Evolutionary conservation across 768 basidiomycete genomes (phyloP).

Genomic region (Lyophyllum shimeji): DNA sequence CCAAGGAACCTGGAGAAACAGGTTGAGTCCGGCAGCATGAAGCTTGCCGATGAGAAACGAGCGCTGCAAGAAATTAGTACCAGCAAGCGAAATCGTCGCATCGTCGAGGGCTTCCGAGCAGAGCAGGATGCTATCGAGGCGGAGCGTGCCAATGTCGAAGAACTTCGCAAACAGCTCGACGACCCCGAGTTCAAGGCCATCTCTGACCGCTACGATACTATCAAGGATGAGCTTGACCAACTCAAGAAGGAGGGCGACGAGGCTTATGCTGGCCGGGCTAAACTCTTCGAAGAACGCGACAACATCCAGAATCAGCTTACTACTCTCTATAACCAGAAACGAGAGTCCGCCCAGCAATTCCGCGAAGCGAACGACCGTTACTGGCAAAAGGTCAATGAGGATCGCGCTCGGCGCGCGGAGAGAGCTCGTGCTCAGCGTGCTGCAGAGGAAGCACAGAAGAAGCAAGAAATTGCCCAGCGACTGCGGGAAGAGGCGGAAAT

Average conservation of each 20-base stretch:
- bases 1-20: constrained; percentile 80
- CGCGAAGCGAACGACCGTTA: constrained; percentile 83
- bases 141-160: constrained; percentile 73
- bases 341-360: constrained; percentile 67
- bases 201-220: constrained; percentile 76
- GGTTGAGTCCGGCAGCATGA: constrained; percentile 90
- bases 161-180: constrained; percentile 79
- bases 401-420: constrained; percentile 82
- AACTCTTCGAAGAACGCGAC: constrained; percentile 88
- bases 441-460: constrained; percentile 77
- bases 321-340: constrained; percentile 71
- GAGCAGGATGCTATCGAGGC: constrained; percentile 81
- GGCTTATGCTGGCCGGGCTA: constrained; percentile 73
- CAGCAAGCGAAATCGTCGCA: constrained; percentile 66
- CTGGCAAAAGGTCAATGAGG: constrained; percentile 85
- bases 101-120: constrained; percentile 78
- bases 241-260: constrained; percentile 87
- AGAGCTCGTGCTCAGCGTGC: constrained; percentile 70
- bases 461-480: constrained; percentile 73
- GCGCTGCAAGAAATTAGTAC: constrained; percentile 87
- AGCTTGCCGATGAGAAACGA: constrained; percentile 93
- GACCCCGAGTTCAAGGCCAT: constrained; percentile 86
- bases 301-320: constrained; percentile 67
- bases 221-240: constrained; percentile 83
- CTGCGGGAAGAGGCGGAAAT: constrained; percentile 87